Evolutionary conservation across 805 yeast species (phyloP).

Genomic region (Ogataea henricii): DNA sequence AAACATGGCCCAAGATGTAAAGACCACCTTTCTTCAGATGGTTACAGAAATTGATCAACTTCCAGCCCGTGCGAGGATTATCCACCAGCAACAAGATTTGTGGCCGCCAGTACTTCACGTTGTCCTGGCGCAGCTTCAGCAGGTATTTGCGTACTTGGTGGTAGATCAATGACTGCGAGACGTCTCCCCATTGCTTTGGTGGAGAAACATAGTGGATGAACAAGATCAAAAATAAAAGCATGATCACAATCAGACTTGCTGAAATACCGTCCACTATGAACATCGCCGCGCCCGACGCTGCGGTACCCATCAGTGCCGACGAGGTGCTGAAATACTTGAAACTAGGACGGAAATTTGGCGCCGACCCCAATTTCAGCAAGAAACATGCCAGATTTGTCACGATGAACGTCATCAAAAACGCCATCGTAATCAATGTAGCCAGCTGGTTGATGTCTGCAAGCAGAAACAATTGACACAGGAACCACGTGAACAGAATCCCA

Average conservation of each 20-base stretch:
- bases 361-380: slow-evolving; percentile 80
- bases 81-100: slow-evolving; percentile 87
- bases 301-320: slow-evolving; percentile 79
- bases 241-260: slow-evolving; percentile 73
- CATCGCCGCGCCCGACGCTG: slow-evolving; percentile 79
- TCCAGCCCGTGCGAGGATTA: slow-evolving; percentile 91
- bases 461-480: slow-evolving; percentile 78
- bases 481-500: slow-evolving; percentile 76
- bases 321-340: slow-evolving; percentile 81
- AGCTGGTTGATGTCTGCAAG: slow-evolving; percentile 91
- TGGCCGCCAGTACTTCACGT: slow-evolving; percentile 98
- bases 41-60: slow-evolving; percentile 87
- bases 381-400: slow-evolving; percentile 95
- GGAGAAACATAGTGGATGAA: slow-evolving; percentile 89
- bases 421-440: slow-evolving; percentile 96
- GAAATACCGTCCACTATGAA: slow-evolving; percentile 90
- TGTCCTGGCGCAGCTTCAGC: slow-evolving; percentile 80
- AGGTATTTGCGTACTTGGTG: slow-evolving; percentile 95
- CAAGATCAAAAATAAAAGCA: slow-evolving; percentile 65
- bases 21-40: slow-evolving; percentile 94
- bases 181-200: slow-evolving; percentile 98
- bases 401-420: slow-evolving; percentile 92
- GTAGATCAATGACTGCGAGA: slow-evolving; percentile 90
- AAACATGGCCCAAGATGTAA: slow-evolving; percentile 89
- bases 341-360: slow-evolving; percentile 98